These are phyloP conservation scores for Raphanus sativus DNA, from an alignment of 345 rosid genomes.

Conservation along the genomic window DNA sequence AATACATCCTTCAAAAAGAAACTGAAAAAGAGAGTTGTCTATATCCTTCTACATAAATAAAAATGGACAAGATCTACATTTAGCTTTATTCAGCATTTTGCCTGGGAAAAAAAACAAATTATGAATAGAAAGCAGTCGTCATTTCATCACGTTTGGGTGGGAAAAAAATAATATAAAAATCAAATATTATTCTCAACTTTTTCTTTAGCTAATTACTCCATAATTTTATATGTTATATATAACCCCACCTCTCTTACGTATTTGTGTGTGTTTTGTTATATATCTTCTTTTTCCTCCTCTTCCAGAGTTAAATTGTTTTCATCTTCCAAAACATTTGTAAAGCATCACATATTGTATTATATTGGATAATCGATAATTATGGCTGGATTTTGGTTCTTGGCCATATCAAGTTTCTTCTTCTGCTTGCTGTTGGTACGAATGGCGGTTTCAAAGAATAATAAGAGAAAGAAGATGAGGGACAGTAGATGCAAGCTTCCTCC, in stretches of 20 bases:
- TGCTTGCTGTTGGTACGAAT: conserved; percentile 28
- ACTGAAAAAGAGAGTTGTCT: conserved; percentile 12
- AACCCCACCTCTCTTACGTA: conserved; percentile 25
- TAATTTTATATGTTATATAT: conserved; percentile 22
- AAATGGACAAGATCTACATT: conserved; percentile 34
- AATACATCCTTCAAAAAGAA: background rate
- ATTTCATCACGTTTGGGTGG: conserved; percentile 19
- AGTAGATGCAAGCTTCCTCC: conserved; percentile 63
- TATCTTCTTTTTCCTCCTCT: conserved; percentile 3
- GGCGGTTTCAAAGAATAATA: conserved; percentile 29
- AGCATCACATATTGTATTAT: background rate
- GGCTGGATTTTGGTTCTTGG: conserved; percentile 23
- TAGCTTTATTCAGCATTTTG: conserved; percentile 38
- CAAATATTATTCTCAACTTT: conserved; percentile 6
- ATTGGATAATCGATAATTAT: background rate
- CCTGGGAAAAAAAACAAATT: conserved; percentile 24
- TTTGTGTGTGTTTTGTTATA: conserved; percentile 1
- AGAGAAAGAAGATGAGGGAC: conserved; percentile 18
- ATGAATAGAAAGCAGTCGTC: conserved; percentile 27
- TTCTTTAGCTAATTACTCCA: conserved; percentile 5
- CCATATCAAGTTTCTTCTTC: conserved; percentile 12
- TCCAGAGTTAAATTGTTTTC: background rate
- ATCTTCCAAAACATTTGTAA: background rate
- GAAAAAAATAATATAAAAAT: background rate
- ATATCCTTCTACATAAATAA: conserved; percentile 37